Conservation (phyloP, 2,329 filamentous ascomycete genomes). For the Pseudopithomyces chartarum region DNA sequence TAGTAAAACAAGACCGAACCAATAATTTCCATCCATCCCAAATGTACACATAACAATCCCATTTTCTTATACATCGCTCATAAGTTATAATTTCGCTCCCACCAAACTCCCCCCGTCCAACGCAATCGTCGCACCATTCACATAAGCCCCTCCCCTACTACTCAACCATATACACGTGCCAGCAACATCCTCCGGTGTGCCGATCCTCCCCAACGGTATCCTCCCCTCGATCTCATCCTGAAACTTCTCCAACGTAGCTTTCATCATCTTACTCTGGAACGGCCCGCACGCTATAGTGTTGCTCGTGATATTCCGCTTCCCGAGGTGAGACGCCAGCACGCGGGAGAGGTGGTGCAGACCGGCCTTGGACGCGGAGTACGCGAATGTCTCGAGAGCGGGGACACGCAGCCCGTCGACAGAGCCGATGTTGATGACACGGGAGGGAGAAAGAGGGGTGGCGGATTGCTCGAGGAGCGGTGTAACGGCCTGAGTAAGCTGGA, state of each 20-base stretch:
- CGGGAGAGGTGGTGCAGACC: constrained; percentile 68
- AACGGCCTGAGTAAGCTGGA: constrained; percentile 67
- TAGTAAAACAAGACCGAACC: too few relatives aligned
- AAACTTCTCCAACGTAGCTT: constrained; percentile 66
- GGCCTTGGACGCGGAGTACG: constrained; percentile 66
- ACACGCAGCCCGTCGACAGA: constrained; percentile 67
- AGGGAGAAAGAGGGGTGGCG: constrained; percentile 51
- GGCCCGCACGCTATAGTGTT: constrained; percentile 76
- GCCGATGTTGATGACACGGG: constrained; percentile 68
- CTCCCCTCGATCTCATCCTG: constrained; percentile 61
- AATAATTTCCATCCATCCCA: neutral
- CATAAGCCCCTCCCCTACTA: constrained; percentile 64
- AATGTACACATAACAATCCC: neutral
- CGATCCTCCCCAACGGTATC: constrained; percentile 71
- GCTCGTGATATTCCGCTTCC: constrained; percentile 63
- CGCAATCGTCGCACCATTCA: constrained; percentile 51
- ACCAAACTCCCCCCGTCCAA: constrained; percentile 49
- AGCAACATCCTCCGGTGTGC: constrained; percentile 70
- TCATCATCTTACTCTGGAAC: constrained; percentile 76
- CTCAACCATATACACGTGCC: constrained; percentile 73
- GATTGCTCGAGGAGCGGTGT: constrained; percentile 65
- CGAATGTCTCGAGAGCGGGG: constrained; percentile 62
- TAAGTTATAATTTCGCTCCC: constrained; percentile 47
- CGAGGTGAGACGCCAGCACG: constrained; percentile 67
- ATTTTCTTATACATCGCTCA: constrained; percentile 16